A percentile compares a stretch with the other conserved stretches of the same genome.
These are phyloP conservation scores for Spatholobus suberectus DNA, from an alignment of 306 rosid genomes.

Conservation along the genomic window DNA sequence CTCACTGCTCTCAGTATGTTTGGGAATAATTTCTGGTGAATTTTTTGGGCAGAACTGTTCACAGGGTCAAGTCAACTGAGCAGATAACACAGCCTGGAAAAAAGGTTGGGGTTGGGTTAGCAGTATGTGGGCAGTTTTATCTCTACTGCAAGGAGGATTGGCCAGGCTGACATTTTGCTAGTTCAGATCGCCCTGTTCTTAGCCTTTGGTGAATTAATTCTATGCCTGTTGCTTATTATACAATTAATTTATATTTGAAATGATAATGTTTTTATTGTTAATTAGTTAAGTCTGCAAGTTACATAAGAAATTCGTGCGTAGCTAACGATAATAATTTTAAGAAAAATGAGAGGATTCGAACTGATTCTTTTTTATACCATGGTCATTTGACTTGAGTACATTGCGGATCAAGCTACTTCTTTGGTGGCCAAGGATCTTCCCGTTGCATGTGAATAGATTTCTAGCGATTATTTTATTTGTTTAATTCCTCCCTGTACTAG, in stretches of 20 bases:
- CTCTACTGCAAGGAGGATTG: neutral
- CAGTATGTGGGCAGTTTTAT: neutral
- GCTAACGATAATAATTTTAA: neutral
- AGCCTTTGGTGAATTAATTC: neutral
- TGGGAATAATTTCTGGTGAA: constrained; percentile 12
- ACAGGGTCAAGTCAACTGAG: neutral
- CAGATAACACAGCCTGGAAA: neutral
- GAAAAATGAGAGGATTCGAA: neutral
- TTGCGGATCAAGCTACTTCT: neutral
- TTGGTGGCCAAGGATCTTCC: neutral
- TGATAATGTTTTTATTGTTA: neutral
- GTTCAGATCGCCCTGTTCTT: neutral
- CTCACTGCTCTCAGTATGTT: neutral
- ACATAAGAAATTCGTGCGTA: neutral
- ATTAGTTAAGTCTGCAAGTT: neutral
- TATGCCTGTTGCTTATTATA: neutral
- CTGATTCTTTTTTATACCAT: constrained; percentile 3
- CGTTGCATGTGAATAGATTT: neutral
- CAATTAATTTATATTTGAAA: neutral
- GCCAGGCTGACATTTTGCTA: neutral
- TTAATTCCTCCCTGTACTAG: neutral
- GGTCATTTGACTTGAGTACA: constrained; percentile 7
- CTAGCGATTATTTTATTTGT: neutral
- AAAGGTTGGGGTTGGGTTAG: neutral
- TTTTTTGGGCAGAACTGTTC: neutral